Evolutionary conservation across 2,329 filamentous ascomycete genomes (phyloP).

Genomic region (Exophiala calicioides): DNA sequence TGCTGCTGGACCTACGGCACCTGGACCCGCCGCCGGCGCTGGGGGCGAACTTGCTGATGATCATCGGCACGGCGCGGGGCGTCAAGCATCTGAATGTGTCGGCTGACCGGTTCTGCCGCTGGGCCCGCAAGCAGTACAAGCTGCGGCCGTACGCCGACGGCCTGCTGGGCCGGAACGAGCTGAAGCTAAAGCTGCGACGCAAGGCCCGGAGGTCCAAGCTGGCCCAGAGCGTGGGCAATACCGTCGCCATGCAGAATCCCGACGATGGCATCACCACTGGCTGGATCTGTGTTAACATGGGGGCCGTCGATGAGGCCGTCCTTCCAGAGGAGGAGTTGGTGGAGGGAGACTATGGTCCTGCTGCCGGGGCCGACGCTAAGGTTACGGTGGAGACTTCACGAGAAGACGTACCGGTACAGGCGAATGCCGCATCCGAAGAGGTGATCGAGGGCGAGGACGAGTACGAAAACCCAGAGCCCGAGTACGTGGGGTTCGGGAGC

Average conservation of each 20-base stretch:
- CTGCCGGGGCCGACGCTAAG: conserved; percentile 17
- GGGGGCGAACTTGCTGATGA: conserved; percentile 86
- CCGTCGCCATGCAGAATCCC: conserved; percentile 57
- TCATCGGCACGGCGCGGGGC: conserved; percentile 86
- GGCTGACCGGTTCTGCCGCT: conserved; percentile 84
- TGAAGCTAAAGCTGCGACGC: conserved; percentile 81
- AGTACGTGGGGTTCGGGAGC: conserved; percentile 76
- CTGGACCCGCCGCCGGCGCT: conserved; percentile 85
- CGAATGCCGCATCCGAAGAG: conserved; percentile 6
- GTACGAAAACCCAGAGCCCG: conserved; percentile 48
- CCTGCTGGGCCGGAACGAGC: conserved; percentile 81
- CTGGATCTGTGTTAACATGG: conserved; percentile 94
- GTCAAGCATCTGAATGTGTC: conserved; percentile 92
- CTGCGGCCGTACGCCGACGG: conserved; percentile 81
- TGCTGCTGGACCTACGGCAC: conserved; percentile 76
- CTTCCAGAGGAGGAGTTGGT: conserved; percentile 3
- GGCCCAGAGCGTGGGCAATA: conserved; percentile 68
- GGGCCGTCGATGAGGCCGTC: conserved; percentile 54
- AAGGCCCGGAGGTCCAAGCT: conserved; percentile 80
- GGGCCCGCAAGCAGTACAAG: conserved; percentile 72
- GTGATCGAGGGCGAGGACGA: conserved; percentile 39
- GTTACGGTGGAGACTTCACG: conserved; percentile 21
- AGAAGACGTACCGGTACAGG: not conserved
- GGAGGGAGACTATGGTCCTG: not conserved
- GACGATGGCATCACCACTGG: conserved; percentile 90